Evolutionary conservation across 371 early-diverging fungal genomes (phyloP).

Genomic region (Circinella umbellata): DNA sequence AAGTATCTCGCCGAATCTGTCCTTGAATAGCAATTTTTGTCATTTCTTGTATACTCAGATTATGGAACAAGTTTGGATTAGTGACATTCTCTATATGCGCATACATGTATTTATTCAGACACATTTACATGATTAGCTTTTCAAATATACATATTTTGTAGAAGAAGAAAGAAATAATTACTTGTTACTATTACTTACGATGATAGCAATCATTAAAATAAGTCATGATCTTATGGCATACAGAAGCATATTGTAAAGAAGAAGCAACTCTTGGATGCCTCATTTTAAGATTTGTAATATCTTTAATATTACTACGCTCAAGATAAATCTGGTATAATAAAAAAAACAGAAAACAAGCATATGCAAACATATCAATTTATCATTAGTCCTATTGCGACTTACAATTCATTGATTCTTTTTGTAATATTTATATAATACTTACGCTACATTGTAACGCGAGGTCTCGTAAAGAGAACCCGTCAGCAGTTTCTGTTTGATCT

Average conservation of each 20-base stretch:
- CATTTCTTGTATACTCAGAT: constrained; percentile 65
- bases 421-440: constrained; percentile 17
- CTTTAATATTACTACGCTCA: constrained; percentile 68
- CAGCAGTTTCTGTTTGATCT: constrained; percentile 72
- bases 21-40: constrained; percentile 76
- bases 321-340: constrained; percentile 52
- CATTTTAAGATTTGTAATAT: constrained; percentile 72
- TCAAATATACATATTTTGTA: no score
- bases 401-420: no score
- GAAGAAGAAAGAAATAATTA: no score
- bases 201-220: constrained; percentile 61
- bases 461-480: constrained; percentile 79
- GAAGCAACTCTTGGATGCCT: constrained; percentile 73
- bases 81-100: constrained; percentile 45
- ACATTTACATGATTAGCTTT: no score
- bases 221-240: constrained; percentile 60
- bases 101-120: no score
- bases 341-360: not conserved
- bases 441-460: constrained; percentile 75
- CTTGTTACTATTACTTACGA: constrained; percentile 29
- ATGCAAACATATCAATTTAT: no score
- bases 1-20: constrained; percentile 69
- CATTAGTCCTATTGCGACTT: no score
- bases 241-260: constrained; percentile 66
- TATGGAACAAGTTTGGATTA: constrained; percentile 56